These are phyloP conservation scores for Prunus campanulata DNA, from an alignment of 306 rosid genomes.

Conservation along the genomic window DNA sequence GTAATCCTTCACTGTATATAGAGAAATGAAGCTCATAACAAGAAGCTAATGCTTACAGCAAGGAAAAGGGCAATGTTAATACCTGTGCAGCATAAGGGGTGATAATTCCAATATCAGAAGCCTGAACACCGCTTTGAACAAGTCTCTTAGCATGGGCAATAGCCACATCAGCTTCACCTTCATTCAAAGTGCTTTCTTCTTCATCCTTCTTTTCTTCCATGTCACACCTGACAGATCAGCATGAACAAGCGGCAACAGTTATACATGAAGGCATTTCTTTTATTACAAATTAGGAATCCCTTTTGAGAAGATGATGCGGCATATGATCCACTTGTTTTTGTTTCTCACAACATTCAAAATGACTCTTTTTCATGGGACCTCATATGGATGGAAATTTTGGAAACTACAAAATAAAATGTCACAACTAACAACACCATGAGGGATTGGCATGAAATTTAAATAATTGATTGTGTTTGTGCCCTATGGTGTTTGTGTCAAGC, in stretches of 20 bases:
- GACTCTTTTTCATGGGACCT: background rate
- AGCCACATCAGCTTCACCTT: constrained; percentile 95
- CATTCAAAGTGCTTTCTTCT: constrained; percentile 96
- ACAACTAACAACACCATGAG: background rate
- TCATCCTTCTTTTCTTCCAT: constrained; percentile 99
- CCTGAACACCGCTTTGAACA: constrained; percentile 76
- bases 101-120: constrained; percentile 93
- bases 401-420: background rate
- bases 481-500: background rate
- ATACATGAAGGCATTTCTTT: background rate
- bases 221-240: constrained; percentile 66
- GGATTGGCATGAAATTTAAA: background rate
- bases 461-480: background rate
- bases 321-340: constrained; percentile 11
- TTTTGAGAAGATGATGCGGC: background rate
- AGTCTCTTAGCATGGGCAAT: constrained; percentile 82
- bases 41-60: constrained; percentile 17
- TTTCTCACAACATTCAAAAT: constrained; percentile 13
- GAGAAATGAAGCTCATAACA: background rate
- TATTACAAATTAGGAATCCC: background rate
- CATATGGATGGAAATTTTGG: background rate
- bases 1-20: constrained; percentile 7
- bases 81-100: constrained; percentile 99
- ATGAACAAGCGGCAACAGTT: constrained; percentile 5
- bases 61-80: background rate